A percentile compares a stretch with the other conserved stretches of the same genome.
phyloP scores from a whole-genome alignment of 2,329 filamentous ascomycete genomes.

The Hirsutella rhossiliensis region DNA sequence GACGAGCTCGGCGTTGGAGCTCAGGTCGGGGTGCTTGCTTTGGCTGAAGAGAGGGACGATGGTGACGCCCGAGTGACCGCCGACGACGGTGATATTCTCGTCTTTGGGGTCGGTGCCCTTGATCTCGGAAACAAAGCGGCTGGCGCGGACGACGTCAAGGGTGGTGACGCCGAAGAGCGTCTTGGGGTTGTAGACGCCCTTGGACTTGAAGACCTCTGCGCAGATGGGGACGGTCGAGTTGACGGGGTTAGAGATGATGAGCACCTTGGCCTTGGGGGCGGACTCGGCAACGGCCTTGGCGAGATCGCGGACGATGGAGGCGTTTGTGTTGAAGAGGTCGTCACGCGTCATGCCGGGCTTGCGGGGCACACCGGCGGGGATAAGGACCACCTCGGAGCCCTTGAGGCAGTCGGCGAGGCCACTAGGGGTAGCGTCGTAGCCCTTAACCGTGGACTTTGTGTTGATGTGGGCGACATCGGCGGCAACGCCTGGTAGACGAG shows the following conservation, averaged over 20 bases:
- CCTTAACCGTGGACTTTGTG: conserved; percentile 90
- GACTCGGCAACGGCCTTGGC: conserved; percentile 88
- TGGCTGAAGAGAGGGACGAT: conserved; percentile 97
- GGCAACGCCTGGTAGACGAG: conserved; percentile 61
- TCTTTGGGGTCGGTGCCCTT: conserved; percentile 81
- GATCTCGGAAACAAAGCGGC: conserved; percentile 92
- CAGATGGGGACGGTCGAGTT: conserved; percentile 99
- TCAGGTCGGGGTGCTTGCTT: conserved; percentile 74
- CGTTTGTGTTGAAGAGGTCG: conserved; percentile 99
- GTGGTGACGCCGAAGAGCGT: conserved; percentile 98
- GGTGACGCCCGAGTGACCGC: conserved; percentile 95
- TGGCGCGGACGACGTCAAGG: conserved; percentile 94
- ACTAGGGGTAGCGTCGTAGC: conserved; percentile 66
- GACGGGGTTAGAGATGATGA: conserved; percentile 98
- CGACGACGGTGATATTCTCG: conserved; percentile 92
- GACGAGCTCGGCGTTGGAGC: conserved; percentile 68
- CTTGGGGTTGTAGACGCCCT: conserved; percentile 97
- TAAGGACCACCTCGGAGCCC: conserved; percentile 87
- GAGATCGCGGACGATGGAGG: conserved; percentile 96
- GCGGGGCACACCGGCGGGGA: conserved; percentile 95
- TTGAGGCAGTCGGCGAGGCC: conserved; percentile 72
- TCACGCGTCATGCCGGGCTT: conserved; percentile 99
- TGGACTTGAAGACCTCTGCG: conserved; percentile 91
- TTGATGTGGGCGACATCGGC: conserved; percentile 98
- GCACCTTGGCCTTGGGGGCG: conserved; percentile 83